Percentiles rank a stretch among this genome's conserved stretches.
Evolutionary conservation across 176 grass and related monocot genomes (phyloP).

Genomic region (Carex pumila): DNA sequence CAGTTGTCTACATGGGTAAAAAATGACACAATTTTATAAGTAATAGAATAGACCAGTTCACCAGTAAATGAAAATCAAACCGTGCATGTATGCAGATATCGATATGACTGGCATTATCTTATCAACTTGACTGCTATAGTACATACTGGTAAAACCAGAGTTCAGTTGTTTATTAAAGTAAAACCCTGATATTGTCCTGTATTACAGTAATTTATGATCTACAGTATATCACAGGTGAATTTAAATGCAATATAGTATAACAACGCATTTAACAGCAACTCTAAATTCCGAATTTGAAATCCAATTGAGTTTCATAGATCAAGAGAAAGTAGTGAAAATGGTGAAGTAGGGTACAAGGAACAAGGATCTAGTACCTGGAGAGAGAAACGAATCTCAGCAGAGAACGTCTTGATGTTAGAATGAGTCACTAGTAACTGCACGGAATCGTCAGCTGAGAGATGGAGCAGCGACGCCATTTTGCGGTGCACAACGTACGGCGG

Average conservation of each 20-base stretch:
- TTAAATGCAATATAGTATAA: not conserved
- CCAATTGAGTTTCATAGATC: not conserved
- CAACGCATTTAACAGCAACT: too few species aligned
- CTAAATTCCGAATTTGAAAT: not conserved
- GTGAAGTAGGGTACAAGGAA: not conserved
- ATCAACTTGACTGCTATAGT: not conserved
- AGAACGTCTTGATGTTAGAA: slow-evolving; percentile 80
- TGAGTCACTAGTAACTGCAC: slow-evolving; percentile 65
- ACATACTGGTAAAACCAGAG: not conserved
- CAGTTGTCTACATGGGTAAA: slow-evolving; percentile 31
- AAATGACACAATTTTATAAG: not conserved
- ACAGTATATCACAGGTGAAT: not conserved
- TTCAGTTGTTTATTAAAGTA: not conserved
- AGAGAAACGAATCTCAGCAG: slow-evolving; percentile 69
- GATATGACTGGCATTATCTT: not conserved
- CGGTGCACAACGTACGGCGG: not conserved
- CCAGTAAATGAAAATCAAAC: not conserved
- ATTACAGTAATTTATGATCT: not conserved
- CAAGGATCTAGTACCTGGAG: slow-evolving; percentile 24
- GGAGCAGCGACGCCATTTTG: slow-evolving; percentile 39
- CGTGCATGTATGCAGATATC: not conserved
- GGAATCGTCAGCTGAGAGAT: slow-evolving; percentile 63
- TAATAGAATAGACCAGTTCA: not conserved
- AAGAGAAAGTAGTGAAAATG: not conserved
- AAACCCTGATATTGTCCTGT: not conserved